Percentiles rank a stretch among this genome's conserved stretches.
Conservation (phyloP, 768 basidiomycete species). For the Termitomyces sp. region DNA sequence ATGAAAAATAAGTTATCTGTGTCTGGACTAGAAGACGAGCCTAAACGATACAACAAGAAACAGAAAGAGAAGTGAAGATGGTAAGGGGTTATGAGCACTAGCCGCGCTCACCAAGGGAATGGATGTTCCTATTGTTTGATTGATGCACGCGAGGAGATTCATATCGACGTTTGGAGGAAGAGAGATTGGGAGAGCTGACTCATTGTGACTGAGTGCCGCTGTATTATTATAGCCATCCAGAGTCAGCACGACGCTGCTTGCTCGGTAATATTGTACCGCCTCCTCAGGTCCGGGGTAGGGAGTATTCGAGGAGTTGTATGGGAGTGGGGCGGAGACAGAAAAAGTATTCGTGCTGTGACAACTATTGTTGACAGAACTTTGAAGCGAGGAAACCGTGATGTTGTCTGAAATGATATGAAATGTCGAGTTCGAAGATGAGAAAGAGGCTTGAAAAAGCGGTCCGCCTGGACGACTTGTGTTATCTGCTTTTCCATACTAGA, state of each 20-base stretch:
- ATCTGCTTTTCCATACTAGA: conserved; percentile 37
- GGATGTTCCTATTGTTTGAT: not conserved
- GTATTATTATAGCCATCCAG: conserved; percentile 65
- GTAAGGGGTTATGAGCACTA: not conserved
- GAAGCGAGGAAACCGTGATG: conserved; percentile 19
- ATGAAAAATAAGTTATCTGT: not conserved
- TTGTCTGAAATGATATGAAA: conserved; percentile 42
- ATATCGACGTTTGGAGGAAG: not conserved
- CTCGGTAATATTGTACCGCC: conserved; percentile 62
- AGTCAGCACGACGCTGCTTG: conserved; percentile 54
- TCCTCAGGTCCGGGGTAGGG: conserved; percentile 38
- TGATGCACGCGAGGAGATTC: not conserved
- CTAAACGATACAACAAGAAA: not conserved
- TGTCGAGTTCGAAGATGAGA: conserved; percentile 8
- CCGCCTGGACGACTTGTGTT: conserved; percentile 44
- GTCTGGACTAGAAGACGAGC: not conserved
- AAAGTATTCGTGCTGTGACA: not conserved
- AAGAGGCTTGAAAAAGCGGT: conserved; percentile 11
- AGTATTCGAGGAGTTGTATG: conserved; percentile 20
- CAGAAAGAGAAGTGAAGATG: not conserved
- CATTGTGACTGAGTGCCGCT: conserved; percentile 18
- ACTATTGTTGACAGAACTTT: not conserved
- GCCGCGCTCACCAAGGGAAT: not conserved
- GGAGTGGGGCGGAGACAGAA: conserved; percentile 3
- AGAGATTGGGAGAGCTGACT: not conserved